phyloP scores from a whole-genome alignment of 164 flowering plant genomes.

The Protea cynaroides region DNA sequence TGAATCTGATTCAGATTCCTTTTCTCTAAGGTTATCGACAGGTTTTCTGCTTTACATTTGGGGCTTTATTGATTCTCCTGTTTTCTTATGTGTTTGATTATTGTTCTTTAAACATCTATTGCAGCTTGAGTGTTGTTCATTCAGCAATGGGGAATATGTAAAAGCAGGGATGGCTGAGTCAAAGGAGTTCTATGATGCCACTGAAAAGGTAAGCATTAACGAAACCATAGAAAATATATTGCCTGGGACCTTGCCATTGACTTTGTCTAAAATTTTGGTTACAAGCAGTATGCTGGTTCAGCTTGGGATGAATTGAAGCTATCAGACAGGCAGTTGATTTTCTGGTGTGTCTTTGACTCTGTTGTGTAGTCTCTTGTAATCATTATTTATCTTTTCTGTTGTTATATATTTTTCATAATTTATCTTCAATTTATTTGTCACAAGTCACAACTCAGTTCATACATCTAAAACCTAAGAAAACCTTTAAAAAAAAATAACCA shows the following conservation, averaged over 20 bases:
- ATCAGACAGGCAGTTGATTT: constrained; percentile 99
- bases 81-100: too few species aligned
- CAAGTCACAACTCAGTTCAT: too few species aligned
- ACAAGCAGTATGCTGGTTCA: constrained; percentile 72
- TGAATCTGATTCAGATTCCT: too few species aligned
- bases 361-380: not conserved
- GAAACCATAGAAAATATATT: not conserved
- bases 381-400: not conserved
- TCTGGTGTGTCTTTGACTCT: constrained; percentile 57
- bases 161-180: constrained; percentile 90
- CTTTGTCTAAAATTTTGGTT: constrained; percentile 3
- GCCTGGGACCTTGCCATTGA: not conserved
- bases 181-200: constrained; percentile 72
- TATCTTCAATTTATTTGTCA: too few species aligned
- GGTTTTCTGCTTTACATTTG: too few species aligned
- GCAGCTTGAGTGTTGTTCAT: constrained; percentile 98
- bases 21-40: too few species aligned
- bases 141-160: constrained; percentile 95
- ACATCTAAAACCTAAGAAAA: constrained; percentile 18
- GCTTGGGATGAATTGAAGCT: constrained; percentile 96
- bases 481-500: constrained; percentile 9
- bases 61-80: too few species aligned
- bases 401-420: too few species aligned
- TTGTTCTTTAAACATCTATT: constrained; percentile 13
- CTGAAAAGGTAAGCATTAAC: constrained; percentile 62